phyloP scores from a whole-genome alignment of 768 basidiomycete species.

The Pleurotus cornucopiae region DNA sequence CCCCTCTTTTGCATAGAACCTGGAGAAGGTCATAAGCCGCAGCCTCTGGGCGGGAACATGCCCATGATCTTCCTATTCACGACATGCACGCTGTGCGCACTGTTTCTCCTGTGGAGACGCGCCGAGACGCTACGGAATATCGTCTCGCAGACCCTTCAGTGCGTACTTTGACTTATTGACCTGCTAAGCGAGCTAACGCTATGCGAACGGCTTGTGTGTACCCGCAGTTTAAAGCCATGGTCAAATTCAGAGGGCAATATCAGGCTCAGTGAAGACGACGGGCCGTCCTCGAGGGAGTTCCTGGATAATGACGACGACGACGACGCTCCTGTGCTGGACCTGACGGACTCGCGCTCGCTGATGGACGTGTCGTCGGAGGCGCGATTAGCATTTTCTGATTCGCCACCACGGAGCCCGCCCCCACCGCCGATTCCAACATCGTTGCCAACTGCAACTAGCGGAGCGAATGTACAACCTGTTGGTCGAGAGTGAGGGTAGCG shows the following conservation, averaged over 20 bases:
- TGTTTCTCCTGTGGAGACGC: conserved; percentile 64
- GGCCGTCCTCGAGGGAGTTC: conserved; percentile 66
- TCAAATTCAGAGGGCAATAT: conserved; percentile 51
- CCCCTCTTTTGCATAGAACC: conserved; percentile 39
- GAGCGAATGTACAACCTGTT: too few species aligned
- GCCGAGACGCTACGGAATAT: conserved; percentile 51
- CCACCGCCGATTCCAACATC: too few species aligned
- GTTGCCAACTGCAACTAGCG: too few species aligned
- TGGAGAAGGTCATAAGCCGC: conserved; percentile 53
- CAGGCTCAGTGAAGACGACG: conserved; percentile 67
- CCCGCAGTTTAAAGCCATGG: conserved; percentile 53
- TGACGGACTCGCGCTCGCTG: neutral
- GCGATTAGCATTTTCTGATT: neutral
- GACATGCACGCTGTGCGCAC: conserved; percentile 47
- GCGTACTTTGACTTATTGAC: conserved; percentile 9
- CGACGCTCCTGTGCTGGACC: conserved; percentile 17
- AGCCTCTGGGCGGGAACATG: conserved; percentile 58
- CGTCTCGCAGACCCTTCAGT: conserved; percentile 53
- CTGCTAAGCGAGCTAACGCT: neutral
- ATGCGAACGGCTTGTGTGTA: neutral
- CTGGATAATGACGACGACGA: conserved; percentile 58
- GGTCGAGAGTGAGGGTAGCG: too few species aligned
- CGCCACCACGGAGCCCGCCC: neutral
- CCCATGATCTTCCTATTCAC: conserved; percentile 53
- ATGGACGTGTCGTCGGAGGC: conserved; percentile 1